Evolutionary conservation across 164 flowering plant genomes (phyloP).

Genomic region (Stephania japonica): DNA sequence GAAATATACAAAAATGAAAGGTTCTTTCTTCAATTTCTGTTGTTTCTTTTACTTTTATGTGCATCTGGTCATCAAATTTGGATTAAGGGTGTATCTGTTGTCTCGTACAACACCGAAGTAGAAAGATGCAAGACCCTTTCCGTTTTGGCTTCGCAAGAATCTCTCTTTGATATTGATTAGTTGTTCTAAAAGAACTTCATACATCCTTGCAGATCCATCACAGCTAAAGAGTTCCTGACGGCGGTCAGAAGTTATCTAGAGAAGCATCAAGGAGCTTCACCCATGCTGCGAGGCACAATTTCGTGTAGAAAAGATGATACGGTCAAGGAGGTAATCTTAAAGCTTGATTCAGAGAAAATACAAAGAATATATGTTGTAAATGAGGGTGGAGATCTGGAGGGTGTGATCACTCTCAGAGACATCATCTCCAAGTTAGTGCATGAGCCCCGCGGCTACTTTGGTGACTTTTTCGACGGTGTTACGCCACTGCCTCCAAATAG

Average conservation of each 20-base stretch:
- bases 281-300: slow-evolving; percentile 49
- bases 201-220: slow-evolving; percentile 53
- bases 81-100: not conserved
- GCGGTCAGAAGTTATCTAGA: slow-evolving; percentile 51
- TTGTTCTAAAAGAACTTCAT: slow-evolving; percentile 2
- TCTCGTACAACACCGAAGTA: not conserved
- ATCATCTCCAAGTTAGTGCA: slow-evolving; percentile 93
- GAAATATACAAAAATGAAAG: slow-evolving; percentile 84
- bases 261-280: slow-evolving; percentile 43
- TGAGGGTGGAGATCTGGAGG: slow-evolving; percentile 60
- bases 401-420: slow-evolving; percentile 90
- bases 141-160: not conserved
- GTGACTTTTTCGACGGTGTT: slow-evolving; percentile 95
- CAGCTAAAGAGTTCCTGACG: slow-evolving; percentile 73
- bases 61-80: not conserved
- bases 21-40: slow-evolving; percentile 25
- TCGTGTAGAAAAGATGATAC: slow-evolving; percentile 55
- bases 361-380: slow-evolving; percentile 82
- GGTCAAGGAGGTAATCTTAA: slow-evolving; percentile 60
- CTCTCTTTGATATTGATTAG: too few relatives aligned
- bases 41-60: not conserved
- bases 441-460: slow-evolving; percentile 88
- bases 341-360: slow-evolving; percentile 67
- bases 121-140: not conserved
- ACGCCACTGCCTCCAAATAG: slow-evolving; percentile 68